Evolutionary conservation across 148 eudicot genomes (phyloP).

Genomic region (Chenopodium berlandieri): DNA sequence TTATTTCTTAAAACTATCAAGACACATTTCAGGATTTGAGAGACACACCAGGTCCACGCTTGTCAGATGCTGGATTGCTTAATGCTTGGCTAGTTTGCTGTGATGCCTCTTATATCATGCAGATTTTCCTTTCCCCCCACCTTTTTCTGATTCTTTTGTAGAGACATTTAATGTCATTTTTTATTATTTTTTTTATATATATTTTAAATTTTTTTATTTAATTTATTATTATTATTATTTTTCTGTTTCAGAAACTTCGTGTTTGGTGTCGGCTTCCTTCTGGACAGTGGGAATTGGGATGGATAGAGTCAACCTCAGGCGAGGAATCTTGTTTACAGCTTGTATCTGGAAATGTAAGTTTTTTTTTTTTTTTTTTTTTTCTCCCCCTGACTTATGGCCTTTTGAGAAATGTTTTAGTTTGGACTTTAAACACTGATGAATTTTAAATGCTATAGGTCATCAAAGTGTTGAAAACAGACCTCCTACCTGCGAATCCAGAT

Average conservation of each 20-base stretch:
- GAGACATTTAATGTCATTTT: slow-evolving; percentile 13
- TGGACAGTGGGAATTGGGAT: slow-evolving; percentile 76
- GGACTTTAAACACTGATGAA: slow-evolving; percentile 19
- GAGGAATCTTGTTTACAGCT: slow-evolving; percentile 62
- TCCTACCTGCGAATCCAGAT: slow-evolving; percentile 91
- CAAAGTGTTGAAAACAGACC: slow-evolving; percentile 53
- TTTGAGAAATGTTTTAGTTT: slow-evolving; percentile 10
- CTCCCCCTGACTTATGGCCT: neutral
- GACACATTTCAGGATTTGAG: neutral
- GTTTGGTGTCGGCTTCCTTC: slow-evolving; percentile 72
- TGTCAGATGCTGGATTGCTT: neutral
- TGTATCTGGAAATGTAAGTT: slow-evolving; percentile 68
- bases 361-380: slow-evolving; percentile 6
- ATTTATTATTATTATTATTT: neutral
- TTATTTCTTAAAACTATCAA: neutral
- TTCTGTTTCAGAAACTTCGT: slow-evolving; percentile 69
- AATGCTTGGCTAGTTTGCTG: neutral
- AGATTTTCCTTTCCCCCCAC: neutral
- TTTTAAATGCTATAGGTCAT: slow-evolving; percentile 46
- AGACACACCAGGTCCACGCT: neutral
- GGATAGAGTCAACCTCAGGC: slow-evolving; percentile 60
- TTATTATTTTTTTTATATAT: neutral
- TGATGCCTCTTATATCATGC: neutral
- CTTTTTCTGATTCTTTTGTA: neutral
- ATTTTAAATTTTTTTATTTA: no score